A percentile compares a stretch with the other conserved stretches of the same genome.
Conservation (phyloP, 2,329 filamentous ascomycete genomes). For the Eutypa lata region DNA sequence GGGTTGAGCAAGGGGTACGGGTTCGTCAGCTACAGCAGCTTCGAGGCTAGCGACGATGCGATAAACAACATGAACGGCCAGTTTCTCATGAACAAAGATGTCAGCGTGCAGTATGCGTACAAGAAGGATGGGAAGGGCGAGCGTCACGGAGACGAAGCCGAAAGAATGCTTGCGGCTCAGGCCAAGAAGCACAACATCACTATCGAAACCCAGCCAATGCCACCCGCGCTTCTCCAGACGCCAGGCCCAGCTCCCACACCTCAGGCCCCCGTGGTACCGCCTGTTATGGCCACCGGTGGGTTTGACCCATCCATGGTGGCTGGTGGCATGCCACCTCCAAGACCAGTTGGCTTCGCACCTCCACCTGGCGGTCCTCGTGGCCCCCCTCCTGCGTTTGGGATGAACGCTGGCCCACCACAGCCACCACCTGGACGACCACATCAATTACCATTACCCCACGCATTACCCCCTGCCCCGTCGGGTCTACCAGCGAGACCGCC, state of each 20-base stretch:
- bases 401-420: conserved; percentile 36
- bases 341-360: conserved; percentile 33
- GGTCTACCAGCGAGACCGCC: conserved; percentile 65
- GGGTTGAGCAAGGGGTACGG: conserved; percentile 93
- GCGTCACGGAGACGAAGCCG: conserved; percentile 89
- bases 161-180: conserved; percentile 85
- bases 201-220: conserved; percentile 72
- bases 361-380: conserved; percentile 25
- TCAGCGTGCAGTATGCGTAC: conserved; percentile 96
- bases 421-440: conserved; percentile 27
- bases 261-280: conserved; percentile 15
- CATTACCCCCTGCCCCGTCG: conserved; percentile 55
- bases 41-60: conserved; percentile 89
- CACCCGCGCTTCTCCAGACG: conserved; percentile 64
- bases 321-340: conserved; percentile 33
- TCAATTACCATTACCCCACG: conserved; percentile 16
- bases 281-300: conserved; percentile 24
- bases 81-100: conserved; percentile 95
- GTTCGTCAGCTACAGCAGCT: conserved; percentile 89
- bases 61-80: conserved; percentile 92
- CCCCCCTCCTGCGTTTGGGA: conserved; percentile 30
- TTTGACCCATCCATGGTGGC: conserved; percentile 27
- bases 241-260: conserved; percentile 24
- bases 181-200: conserved; percentile 93
- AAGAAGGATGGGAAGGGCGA: conserved; percentile 99